Percentiles rank a stretch among this genome's conserved stretches.
Evolutionary conservation across 345 rosid species (phyloP).

Genomic region (Pistacia integerrima): DNA sequence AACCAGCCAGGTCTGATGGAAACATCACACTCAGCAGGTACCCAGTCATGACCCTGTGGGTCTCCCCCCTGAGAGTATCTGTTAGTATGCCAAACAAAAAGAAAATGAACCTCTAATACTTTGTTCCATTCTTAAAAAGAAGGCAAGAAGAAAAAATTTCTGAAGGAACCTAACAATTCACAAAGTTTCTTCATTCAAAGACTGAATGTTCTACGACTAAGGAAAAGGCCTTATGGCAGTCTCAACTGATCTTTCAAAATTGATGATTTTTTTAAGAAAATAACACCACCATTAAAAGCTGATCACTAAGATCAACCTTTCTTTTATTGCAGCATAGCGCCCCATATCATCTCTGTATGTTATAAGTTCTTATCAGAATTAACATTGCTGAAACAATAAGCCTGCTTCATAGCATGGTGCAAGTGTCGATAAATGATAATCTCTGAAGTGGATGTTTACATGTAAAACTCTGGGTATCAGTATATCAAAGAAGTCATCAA

Average conservation of each 20-base stretch:
- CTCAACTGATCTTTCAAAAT: background rate
- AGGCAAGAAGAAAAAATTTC: background rate
- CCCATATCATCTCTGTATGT: background rate
- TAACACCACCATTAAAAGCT: background rate
- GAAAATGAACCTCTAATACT: conserved; percentile 1
- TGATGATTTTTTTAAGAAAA: background rate
- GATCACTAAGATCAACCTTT: background rate
- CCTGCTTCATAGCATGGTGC: background rate
- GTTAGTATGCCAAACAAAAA: conserved; percentile 20
- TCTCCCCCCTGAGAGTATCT: conserved; percentile 73
- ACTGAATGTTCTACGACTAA: background rate
- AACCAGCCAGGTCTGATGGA: conserved; percentile 94
- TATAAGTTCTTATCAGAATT: background rate
- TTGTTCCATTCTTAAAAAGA: background rate
- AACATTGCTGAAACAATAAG: background rate
- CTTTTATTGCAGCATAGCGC: background rate
- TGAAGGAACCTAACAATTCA: background rate
- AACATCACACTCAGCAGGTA: conserved; percentile 91
- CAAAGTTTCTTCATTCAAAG: background rate
- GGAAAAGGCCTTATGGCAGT: background rate
- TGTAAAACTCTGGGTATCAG: background rate
- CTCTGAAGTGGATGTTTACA: background rate
- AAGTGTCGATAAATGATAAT: background rate
- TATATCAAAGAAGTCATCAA: background rate
- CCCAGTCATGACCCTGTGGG: conserved; percentile 72